A percentile compares a stretch with the other conserved stretches of the same genome.
Evolutionary conservation across 495 filamentous ascomycete species (phyloP).

Genomic region (Penicillium nucicola): DNA sequence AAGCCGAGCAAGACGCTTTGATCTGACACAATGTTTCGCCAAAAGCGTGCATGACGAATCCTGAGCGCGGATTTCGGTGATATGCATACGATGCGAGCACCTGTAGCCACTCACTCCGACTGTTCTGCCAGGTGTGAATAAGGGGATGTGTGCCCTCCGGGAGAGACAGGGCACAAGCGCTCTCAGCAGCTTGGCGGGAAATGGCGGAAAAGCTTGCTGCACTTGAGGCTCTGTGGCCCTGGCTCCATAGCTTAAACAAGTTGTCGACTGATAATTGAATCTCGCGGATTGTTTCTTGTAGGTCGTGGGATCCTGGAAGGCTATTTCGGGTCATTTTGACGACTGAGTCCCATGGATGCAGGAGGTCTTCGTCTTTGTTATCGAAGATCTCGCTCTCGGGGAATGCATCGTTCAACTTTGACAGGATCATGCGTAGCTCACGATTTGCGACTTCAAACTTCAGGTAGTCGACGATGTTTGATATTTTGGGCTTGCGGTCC

Average conservation of each 20-base stretch:
- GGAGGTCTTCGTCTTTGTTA: constrained; percentile 49
- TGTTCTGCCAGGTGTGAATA: constrained; percentile 41
- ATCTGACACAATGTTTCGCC: constrained; percentile 61
- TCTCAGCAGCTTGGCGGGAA: constrained; percentile 20
- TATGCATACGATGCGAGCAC: constrained; percentile 64
- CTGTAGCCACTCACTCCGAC: constrained; percentile 34
- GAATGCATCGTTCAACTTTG: constrained; percentile 41
- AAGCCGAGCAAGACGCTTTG: constrained; percentile 46
- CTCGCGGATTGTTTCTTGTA: constrained; percentile 22
- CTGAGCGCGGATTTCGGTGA: constrained; percentile 32
- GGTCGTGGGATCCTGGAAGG: constrained; percentile 17
- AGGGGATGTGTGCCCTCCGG: constrained; percentile 36
- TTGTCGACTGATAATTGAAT: constrained; percentile 9
- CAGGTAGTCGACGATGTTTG: constrained; percentile 68
- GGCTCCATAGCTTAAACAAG: constrained; percentile 18
- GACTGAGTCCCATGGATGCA: constrained; percentile 37
- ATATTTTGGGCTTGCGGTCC: constrained; percentile 32
- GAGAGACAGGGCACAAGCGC: constrained; percentile 20
- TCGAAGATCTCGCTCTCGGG: constrained; percentile 17
- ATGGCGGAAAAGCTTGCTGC: constrained; percentile 19
- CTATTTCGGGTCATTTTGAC: constrained; percentile 25
- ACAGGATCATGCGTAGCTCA: constrained; percentile 49
- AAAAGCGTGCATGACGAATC: constrained; percentile 61
- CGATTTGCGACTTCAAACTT: constrained; percentile 58
- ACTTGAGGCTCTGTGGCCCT: neutral